Percentiles rank a stretch among this genome's conserved stretches.
Conservation (phyloP, 768 basidiomycete genomes). For the Termitomyces sp. region DNA sequence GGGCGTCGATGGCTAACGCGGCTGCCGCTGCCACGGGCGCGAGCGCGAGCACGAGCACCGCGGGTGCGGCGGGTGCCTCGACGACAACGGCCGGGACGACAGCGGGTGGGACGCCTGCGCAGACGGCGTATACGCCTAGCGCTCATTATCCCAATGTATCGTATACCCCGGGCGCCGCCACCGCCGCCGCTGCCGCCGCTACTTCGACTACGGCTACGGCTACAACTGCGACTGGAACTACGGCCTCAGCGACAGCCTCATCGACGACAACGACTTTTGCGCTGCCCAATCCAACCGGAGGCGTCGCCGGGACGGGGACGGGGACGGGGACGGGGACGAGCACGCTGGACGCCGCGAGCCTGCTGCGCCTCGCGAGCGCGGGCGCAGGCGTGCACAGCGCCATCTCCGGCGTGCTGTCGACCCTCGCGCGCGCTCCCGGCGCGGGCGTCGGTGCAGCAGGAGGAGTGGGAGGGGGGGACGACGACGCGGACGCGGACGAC, state of each 20-base stretch:
- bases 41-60: background rate
- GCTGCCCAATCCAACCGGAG: background rate
- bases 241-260: background rate
- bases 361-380: slow-evolving; percentile 15
- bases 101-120: no score
- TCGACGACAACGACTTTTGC: slow-evolving; percentile 1
- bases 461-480: slow-evolving; percentile 59
- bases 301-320: no score
- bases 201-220: background rate
- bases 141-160: slow-evolving; percentile 4
- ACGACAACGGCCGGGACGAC: background rate
- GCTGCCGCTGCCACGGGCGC: background rate
- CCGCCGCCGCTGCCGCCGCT: background rate
- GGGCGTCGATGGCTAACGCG: slow-evolving; percentile 2
- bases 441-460: slow-evolving; percentile 18
- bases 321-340: background rate
- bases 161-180: background rate
- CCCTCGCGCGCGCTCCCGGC: slow-evolving; percentile 10
- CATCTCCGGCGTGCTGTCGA: slow-evolving; percentile 2
- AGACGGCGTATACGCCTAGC: slow-evolving; percentile 1
- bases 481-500: slow-evolving; percentile 72
- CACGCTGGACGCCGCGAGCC: slow-evolving; percentile 15
- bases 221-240: background rate
- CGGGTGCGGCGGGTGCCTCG: background rate
- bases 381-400: slow-evolving; percentile 13